phyloP scores from a whole-genome alignment of 164 flowering plant genomes.

The grape (Vitis vinifera) region DNA sequence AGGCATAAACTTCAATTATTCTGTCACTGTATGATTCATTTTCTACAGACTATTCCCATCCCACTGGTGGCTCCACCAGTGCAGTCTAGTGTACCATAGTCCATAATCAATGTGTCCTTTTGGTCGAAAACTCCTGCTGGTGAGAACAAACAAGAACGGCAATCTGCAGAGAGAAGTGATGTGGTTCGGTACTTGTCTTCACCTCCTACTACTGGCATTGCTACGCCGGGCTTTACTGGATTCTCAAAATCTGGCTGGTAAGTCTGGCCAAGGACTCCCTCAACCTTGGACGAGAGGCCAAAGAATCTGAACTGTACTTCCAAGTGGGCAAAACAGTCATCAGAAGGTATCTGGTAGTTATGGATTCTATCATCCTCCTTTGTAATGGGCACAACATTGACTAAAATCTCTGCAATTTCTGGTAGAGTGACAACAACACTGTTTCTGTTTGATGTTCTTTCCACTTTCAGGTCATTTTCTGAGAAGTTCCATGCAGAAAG shows the following conservation, averaged over 20 bases:
- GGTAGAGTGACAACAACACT: slow-evolving; percentile 32
- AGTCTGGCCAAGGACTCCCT: slow-evolving; percentile 77
- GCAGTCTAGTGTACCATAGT: slow-evolving; percentile 54
- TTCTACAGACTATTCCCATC: slow-evolving; percentile 65
- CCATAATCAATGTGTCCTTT: slow-evolving; percentile 22
- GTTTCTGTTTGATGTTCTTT: slow-evolving; percentile 39
- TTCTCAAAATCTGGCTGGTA: slow-evolving; percentile 64
- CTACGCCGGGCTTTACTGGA: slow-evolving; percentile 71
- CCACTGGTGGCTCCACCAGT: slow-evolving; percentile 37
- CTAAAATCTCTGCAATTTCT: slow-evolving; percentile 38
- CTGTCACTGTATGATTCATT: slow-evolving; percentile 17
- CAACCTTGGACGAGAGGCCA: slow-evolving; percentile 55
- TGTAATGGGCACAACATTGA: slow-evolving; percentile 46
- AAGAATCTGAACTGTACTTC: slow-evolving; percentile 72
- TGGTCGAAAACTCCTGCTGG: slow-evolving; percentile 21
- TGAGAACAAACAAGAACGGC: slow-evolving; percentile 49
- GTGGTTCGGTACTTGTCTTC: slow-evolving; percentile 62
- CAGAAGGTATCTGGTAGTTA: slow-evolving; percentile 61
- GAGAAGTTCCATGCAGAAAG: slow-evolving; percentile 48
- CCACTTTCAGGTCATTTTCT: slow-evolving; percentile 25
- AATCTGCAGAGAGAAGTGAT: slow-evolving; percentile 57
- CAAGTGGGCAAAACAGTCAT: slow-evolving; percentile 79
- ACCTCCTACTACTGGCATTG: slow-evolving; percentile 78
- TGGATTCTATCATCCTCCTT: slow-evolving; percentile 44
- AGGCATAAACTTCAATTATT: neutral